Evolutionary conservation across 192 early-diverging fungal genomes (phyloP), one percentile per base, ranked within the genome.

Genomic region (Umbelopsis isabellina): DNA sequence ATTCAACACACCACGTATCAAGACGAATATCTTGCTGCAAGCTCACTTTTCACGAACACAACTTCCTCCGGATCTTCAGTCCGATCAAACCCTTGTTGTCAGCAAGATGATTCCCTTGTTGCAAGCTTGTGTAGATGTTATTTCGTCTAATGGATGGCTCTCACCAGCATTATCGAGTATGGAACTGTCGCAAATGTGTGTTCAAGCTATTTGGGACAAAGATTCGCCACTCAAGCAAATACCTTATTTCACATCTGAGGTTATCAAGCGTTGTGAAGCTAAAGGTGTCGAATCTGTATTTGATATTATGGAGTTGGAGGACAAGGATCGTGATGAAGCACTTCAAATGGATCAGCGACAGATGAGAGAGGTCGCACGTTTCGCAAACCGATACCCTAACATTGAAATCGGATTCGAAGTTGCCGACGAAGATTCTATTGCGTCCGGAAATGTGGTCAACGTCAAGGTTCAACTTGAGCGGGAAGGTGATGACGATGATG

Each of bases 131-230:
- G 67, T 37, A 7, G 23, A 23, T 64, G 49, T 65, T 44, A 46
- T 65, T 70, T 51, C 46, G 72, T 58, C 21, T 23, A 45, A 49
- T 27, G 44, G 20, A 2, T 67, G 21, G 9, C 21, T 65, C 22
- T 51, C 49, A 10, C 85, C 92, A 83, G 97, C 98, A 21, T 74
- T 98, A 68, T 87, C 92, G 0, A 83, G 95, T 15, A 99, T 99
- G 98, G 98, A 99, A 75, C 74, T 99, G 78, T 89, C 92, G 35
- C 98, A 99, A 82, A 98, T 98, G 97, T 82, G 80, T 37, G 96
- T 99, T 16, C 98, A 99, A 80, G 96, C 96, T 0, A 85, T 97
- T 52, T 98, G 97, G 98, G 93, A 98, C 78, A 85, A 87, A 16
- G 94, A 97, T 66, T 93, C 95, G 41, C 90, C 91, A 35, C 80